phyloP scores from a whole-genome alignment of 768 basidiomycete species.

The Termitomyces sp. region DNA sequence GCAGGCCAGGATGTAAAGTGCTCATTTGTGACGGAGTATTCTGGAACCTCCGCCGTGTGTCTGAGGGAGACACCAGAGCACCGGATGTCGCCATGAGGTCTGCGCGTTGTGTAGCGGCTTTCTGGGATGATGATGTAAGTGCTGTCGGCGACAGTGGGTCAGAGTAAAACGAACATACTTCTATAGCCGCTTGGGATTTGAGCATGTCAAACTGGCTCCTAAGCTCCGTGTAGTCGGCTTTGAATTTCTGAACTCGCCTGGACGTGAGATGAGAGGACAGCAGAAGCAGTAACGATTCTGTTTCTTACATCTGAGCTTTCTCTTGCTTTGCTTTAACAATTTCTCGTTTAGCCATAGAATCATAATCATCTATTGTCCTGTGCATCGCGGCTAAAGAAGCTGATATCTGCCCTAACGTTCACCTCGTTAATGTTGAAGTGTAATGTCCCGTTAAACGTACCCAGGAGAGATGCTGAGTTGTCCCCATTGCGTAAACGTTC shows the following conservation, averaged over 20 bases:
- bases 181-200: slow-evolving; percentile 52
- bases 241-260: slow-evolving; percentile 92
- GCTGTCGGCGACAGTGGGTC: background rate
- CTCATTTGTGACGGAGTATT: slow-evolving; percentile 35
- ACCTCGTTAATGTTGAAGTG: slow-evolving; percentile 12
- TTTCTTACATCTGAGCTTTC: slow-evolving; percentile 81
- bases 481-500: slow-evolving; percentile 80
- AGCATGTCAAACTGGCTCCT: slow-evolving; percentile 76
- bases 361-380: slow-evolving; percentile 94
- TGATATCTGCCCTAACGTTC: slow-evolving; percentile 84
- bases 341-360: slow-evolving; percentile 93
- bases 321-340: slow-evolving; percentile 96
- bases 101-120: slow-evolving; percentile 49
- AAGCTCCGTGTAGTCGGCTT: slow-evolving; percentile 79
- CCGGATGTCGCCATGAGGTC: slow-evolving; percentile 55
- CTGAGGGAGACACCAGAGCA: slow-evolving; percentile 37
- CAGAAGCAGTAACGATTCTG: background rate
- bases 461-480: slow-evolving; percentile 72
- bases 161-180: slow-evolving; percentile 27
- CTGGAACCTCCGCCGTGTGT: slow-evolving; percentile 65
- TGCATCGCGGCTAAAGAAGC: slow-evolving; percentile 95
- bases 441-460: slow-evolving; percentile 37
- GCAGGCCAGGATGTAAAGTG: slow-evolving; percentile 48
- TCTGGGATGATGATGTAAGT: slow-evolving; percentile 30
- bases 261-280: background rate